Evolutionary conservation across 1,284 basidiomycete species (phyloP).

Genomic region (Sanghuangporus baumii): DNA sequence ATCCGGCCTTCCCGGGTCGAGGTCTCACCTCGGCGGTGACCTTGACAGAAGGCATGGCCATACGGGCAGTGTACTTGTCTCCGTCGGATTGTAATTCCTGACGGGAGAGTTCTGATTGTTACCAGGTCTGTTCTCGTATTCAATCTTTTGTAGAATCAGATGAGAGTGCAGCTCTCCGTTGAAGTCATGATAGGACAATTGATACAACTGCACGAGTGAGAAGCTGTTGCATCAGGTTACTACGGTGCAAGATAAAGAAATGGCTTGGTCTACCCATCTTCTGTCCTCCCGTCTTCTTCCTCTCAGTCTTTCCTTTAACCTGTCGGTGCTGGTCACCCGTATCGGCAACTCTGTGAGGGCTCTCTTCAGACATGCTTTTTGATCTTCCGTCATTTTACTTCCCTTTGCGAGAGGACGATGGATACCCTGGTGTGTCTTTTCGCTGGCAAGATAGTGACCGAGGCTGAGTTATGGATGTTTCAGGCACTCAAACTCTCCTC

Average conservation of each 20-base stretch:
- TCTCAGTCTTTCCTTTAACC: not conserved
- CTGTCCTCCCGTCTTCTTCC: not conserved
- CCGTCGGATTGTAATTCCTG: too few relatives aligned
- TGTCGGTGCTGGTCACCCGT: not conserved
- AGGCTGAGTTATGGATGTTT: not conserved
- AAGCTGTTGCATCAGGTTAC: not conserved
- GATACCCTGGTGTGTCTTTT: not conserved
- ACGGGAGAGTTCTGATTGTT: too few relatives aligned
- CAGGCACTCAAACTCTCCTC: not conserved
- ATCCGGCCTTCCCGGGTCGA: too few relatives aligned
- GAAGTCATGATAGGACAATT: not conserved
- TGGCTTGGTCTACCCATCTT: not conserved
- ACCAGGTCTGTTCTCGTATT: too few relatives aligned
- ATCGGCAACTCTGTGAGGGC: not conserved
- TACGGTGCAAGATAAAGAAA: not conserved
- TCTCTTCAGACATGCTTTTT: not conserved
- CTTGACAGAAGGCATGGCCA: too few relatives aligned
- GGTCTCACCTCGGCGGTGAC: too few relatives aligned
- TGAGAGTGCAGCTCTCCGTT: not conserved
- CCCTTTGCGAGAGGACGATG: not conserved
- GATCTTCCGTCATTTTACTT: slow-evolving; percentile 4
- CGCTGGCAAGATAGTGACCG: not conserved
- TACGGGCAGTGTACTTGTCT: too few relatives aligned
- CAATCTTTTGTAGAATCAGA: too few relatives aligned
- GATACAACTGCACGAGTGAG: not conserved